Percentiles rank a stretch among this genome's conserved stretches.
Evolutionary conservation across 345 rosid species (phyloP).

Genomic region (Hirschfeldia incana): DNA sequence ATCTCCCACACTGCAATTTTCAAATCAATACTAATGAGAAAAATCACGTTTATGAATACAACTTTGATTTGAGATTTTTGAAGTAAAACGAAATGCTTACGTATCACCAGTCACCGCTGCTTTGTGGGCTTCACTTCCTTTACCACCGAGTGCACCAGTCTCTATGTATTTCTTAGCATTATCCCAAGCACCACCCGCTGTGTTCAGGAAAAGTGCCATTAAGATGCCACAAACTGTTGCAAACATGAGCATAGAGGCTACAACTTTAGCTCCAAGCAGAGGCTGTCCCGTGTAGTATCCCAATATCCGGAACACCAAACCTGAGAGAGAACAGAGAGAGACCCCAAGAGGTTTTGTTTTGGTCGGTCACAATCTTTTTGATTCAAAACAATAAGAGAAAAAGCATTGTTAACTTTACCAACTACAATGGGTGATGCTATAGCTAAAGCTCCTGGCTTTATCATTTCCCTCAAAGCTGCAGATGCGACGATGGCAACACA

Average conservation of each 20-base stretch:
- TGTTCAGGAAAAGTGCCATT: slow-evolving; percentile 98
- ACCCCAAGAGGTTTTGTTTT: slow-evolving; percentile 14
- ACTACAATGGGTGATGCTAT: slow-evolving; percentile 78
- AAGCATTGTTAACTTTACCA: slow-evolving; percentile 51
- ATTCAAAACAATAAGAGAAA: background rate
- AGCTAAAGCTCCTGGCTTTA: slow-evolving; percentile 96
- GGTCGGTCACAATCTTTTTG: slow-evolving; percentile 18
- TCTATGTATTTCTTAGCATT: slow-evolving; percentile 96
- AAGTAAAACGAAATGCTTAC: slow-evolving; percentile 49
- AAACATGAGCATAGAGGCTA: slow-evolving; percentile 91
- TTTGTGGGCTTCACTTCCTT: slow-evolving; percentile 96
- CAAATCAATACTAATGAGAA: slow-evolving; percentile 3
- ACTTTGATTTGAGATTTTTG: background rate
- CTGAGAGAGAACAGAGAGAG: slow-evolving; percentile 43
- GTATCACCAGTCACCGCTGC: slow-evolving; percentile 98
- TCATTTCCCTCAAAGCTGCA: slow-evolving; percentile 95
- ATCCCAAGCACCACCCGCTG: slow-evolving; percentile 99
- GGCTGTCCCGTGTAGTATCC: slow-evolving; percentile 92
- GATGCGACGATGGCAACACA: slow-evolving; percentile 98
- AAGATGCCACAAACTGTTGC: slow-evolving; percentile 97
- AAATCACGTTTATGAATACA: background rate
- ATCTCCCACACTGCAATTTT: slow-evolving; percentile 85
- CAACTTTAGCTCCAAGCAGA: slow-evolving; percentile 95
- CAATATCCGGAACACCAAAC: slow-evolving; percentile 73
- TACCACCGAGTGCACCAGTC: slow-evolving; percentile 97